phyloP scores from a whole-genome alignment of 1,284 basidiomycete species.

The Golubevia sp. region DNA sequence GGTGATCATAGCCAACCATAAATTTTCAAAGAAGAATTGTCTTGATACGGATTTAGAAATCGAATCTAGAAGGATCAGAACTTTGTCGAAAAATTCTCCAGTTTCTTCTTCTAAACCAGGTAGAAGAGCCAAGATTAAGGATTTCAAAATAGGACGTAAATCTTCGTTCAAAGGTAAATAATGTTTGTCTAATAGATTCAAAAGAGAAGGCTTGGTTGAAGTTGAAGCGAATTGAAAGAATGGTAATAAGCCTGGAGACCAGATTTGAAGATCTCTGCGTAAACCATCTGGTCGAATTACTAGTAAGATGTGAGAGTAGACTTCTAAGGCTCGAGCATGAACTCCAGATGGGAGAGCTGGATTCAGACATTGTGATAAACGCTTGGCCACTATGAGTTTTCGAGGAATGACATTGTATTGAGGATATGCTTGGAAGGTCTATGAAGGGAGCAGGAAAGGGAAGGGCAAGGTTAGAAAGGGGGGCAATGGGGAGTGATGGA shows the following conservation, averaged over 20 bases:
- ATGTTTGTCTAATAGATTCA: conserved; percentile 41
- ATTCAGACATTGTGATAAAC: conserved; percentile 93
- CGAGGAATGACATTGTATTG: conserved; percentile 93
- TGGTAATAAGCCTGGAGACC: conserved; percentile 95
- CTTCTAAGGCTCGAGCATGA: conserved; percentile 92
- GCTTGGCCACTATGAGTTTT: conserved; percentile 91
- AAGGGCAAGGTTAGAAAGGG: not conserved
- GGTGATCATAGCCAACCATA: conserved; percentile 91
- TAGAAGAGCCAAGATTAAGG: conserved; percentile 87
- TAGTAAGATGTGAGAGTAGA: conserved; percentile 87
- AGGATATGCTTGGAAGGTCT: conserved; percentile 89
- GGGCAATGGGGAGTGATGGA: not conserved
- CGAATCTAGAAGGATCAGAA: conserved; percentile 78
- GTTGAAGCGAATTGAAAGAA: conserved; percentile 98
- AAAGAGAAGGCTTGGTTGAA: conserved; percentile 64
- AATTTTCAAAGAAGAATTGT: conserved; percentile 90
- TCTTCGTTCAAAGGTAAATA: conserved; percentile 83
- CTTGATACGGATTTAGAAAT: conserved; percentile 80
- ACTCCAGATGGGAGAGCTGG: conserved; percentile 95
- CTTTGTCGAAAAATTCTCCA: conserved; percentile 94
- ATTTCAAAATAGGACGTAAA: conserved; percentile 87
- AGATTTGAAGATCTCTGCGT: conserved; percentile 82
- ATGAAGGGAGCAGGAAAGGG: conserved; percentile 2
- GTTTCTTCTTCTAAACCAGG: conserved; percentile 95
- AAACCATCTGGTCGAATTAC: conserved; percentile 88